These are phyloP conservation scores for Zizania palustris DNA, from an alignment of 202 grass and related monocot genomes.

Conservation along the genomic window DNA sequence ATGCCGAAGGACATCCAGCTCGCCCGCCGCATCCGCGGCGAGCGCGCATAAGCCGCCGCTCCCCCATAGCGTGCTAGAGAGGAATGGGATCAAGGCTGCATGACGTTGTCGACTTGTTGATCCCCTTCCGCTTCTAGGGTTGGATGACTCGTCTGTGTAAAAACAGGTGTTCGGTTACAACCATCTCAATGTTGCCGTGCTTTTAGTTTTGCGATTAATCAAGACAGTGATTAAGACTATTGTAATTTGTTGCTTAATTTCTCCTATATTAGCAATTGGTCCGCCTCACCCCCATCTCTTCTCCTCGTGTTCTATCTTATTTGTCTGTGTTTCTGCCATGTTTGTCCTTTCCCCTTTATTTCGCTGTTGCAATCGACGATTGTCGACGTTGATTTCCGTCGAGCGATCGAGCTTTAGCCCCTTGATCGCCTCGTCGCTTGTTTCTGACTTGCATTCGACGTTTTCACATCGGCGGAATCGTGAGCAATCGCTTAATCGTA, in stretches of 20 bases:
- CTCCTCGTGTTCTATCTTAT: rapidly evolving
- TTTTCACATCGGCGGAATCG: too few relatives aligned
- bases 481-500: too few relatives aligned
- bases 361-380: too few relatives aligned
- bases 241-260: not conserved
- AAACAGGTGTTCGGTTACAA: not conserved
- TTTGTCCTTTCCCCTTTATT: too few relatives aligned
- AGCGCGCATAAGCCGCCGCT: slow-evolving; percentile 23
- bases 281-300: not conserved
- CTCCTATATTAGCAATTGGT: too few relatives aligned
- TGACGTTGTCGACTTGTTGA: not conserved
- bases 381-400: too few relatives aligned
- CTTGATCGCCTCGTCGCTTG: too few relatives aligned
- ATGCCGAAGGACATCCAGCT: slow-evolving; percentile 95
- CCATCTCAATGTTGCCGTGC: not conserved
- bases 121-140: not conserved
- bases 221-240: not conserved
- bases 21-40: slow-evolving; percentile 65
- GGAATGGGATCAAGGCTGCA: not conserved
- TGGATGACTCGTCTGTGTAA: not conserved
- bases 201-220: not conserved
- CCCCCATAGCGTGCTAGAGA: rapidly evolving
- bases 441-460: too few relatives aligned
- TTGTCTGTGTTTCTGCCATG: not conserved
- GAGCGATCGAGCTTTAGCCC: too few relatives aligned